phyloP scores from a whole-genome alignment of 2,329 filamentous ascomycete genomes.

The Sarocladium brachiariae region DNA sequence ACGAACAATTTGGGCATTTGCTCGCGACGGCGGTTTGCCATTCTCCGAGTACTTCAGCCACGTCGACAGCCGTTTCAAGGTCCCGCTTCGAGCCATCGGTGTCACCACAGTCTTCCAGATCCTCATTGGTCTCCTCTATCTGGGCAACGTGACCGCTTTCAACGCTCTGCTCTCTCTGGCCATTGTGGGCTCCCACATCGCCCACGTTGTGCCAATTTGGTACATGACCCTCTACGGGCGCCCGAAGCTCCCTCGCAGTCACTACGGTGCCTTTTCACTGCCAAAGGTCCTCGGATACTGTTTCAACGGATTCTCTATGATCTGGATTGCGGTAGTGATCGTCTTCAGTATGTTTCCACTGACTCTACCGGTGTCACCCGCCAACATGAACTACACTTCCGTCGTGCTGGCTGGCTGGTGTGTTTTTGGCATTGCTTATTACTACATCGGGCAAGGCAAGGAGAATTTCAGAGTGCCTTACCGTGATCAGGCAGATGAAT shows the following conservation, averaged over 20 bases:
- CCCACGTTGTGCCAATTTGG: conserved; percentile 32
- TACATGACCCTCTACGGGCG: conserved; percentile 31
- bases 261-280: conserved; percentile 18
- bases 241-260: conserved; percentile 11
- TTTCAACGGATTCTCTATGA: neutral
- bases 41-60: conserved; percentile 29
- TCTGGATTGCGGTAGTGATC: neutral
- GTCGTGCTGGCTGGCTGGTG: neutral
- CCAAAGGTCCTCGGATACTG: neutral
- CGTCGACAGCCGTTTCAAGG: conserved; percentile 23
- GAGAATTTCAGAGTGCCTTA: neutral
- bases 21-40: conserved; percentile 28
- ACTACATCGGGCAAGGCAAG: neutral
- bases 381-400: no score
- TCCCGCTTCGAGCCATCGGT: conserved; percentile 25
- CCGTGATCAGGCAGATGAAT: neutral
- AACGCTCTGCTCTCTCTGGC: conserved; percentile 20
- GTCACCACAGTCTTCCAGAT: conserved; percentile 21
- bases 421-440: neutral
- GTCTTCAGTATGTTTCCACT: neutral
- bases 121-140: conserved; percentile 30
- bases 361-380: neutral
- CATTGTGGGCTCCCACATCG: conserved; percentile 35
- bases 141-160: conserved; percentile 34
- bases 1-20: conserved; percentile 32